Conservation (phyloP, 1,284 basidiomycete genomes). For the Lentinula novae-zelandiae region DNA sequence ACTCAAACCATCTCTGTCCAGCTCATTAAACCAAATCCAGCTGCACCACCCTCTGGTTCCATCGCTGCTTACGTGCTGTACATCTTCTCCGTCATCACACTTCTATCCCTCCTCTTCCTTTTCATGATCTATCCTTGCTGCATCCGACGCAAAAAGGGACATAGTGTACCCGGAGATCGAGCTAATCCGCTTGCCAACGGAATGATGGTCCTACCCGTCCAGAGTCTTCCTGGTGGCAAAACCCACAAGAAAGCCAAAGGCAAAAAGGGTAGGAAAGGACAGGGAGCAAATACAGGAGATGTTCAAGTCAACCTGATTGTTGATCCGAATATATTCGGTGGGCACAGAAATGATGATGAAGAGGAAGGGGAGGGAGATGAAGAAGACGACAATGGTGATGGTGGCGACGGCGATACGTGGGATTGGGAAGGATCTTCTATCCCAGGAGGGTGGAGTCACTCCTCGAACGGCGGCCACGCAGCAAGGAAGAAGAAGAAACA, state of each 20-base stretch:
- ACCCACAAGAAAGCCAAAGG: conserved; percentile 34
- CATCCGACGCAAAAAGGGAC: conserved; percentile 28
- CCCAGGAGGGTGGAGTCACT: conserved; percentile 25
- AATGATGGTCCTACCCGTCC: conserved; percentile 65
- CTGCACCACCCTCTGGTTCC: conserved; percentile 54
- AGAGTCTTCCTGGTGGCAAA: conserved; percentile 37
- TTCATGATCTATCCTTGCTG: conserved; percentile 60
- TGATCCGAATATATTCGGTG: conserved; percentile 55
- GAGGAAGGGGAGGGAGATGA: conserved; percentile 32
- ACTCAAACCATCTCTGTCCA: conserved; percentile 22
- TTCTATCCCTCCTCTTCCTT: conserved; percentile 48
- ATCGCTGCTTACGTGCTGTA: conserved; percentile 57
- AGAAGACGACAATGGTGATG: conserved; percentile 31
- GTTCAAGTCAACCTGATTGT: conserved; percentile 73
- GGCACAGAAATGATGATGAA: conserved; percentile 27
- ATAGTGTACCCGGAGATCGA: conserved; percentile 14
- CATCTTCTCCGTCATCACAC: conserved; percentile 48
- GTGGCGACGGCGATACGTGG: conserved; percentile 17
- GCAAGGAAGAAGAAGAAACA: conserved; percentile 9
- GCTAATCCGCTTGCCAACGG: conserved; percentile 35
- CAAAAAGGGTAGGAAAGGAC: conserved; percentile 31
- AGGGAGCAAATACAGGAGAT: conserved; percentile 30
- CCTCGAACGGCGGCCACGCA: conserved; percentile 8
- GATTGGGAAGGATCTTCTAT: conserved; percentile 19
- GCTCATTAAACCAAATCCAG: conserved; percentile 51